Conservation (phyloP, 2,329 filamentous ascomycete genomes). For the Penicillium sp. region DNA sequence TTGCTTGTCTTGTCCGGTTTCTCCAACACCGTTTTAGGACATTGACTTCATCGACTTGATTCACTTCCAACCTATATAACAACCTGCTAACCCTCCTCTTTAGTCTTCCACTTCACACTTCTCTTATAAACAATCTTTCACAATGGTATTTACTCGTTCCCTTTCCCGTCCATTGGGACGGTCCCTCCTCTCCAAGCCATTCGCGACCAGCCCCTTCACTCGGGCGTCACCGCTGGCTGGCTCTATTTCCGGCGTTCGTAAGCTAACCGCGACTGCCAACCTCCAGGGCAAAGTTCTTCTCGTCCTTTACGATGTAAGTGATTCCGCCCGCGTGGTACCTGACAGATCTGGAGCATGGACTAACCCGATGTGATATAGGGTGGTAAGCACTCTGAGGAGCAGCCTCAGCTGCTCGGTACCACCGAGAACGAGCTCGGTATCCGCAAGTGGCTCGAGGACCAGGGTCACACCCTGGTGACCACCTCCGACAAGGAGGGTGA, state of each 20-base stretch:
- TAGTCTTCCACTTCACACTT: conserved; percentile 10
- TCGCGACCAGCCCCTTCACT: conserved; percentile 24
- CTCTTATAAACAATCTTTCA: conserved; percentile 35
- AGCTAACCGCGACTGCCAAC: conserved; percentile 65
- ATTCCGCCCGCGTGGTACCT: not conserved
- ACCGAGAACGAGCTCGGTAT: conserved; percentile 98
- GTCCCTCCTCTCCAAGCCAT: conserved; percentile 50
- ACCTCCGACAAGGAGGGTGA: conserved; percentile 97
- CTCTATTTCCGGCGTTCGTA: conserved; percentile 56
- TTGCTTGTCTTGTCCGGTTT: conserved; percentile 6
- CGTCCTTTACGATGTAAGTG: conserved; percentile 84
- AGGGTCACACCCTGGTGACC: conserved; percentile 94
- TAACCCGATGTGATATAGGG: conserved; percentile 50
- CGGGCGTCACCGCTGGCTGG: conserved; percentile 42
- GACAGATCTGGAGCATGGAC: not conserved
- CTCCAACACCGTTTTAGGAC: conserved; percentile 17
- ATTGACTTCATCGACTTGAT: conserved; percentile 4
- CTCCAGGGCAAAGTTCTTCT: conserved; percentile 94
- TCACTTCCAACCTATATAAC: conserved; percentile 1
- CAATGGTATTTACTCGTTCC: conserved; percentile 66
- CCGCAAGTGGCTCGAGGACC: conserved; percentile 95
- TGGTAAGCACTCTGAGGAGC: conserved; percentile 82
- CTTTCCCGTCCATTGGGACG: conserved; percentile 58
- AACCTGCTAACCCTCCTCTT: conserved; percentile 5
- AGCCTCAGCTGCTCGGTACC: conserved; percentile 86